Evolutionary conservation across 2,329 filamentous ascomycete species (phyloP).

Genomic region (Periconia macrospinosa): DNA sequence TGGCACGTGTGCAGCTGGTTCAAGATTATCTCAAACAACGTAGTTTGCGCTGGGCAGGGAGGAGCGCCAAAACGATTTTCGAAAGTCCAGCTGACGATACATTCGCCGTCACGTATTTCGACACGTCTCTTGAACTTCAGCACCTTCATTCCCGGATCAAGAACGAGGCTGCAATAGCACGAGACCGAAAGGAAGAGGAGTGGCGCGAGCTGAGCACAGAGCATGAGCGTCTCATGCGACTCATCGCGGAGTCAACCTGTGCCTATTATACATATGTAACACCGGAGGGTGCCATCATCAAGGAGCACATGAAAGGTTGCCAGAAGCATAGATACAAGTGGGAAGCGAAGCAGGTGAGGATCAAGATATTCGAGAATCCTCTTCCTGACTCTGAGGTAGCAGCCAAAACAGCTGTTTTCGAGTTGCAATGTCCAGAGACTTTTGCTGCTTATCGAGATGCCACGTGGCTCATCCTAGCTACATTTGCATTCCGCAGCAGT

Average conservation of each 20-base stretch:
- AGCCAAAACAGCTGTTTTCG: no score
- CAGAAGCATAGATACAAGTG: constrained; percentile 48
- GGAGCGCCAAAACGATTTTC: constrained; percentile 50
- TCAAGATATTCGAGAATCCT: constrained; percentile 43
- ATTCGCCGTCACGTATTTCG: constrained; percentile 53
- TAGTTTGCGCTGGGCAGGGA: constrained; percentile 13
- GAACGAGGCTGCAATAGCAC: constrained; percentile 24
- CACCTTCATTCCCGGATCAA: constrained; percentile 41
- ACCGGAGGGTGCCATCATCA: constrained; percentile 3
- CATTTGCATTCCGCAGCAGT: no score
- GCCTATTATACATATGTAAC: constrained; percentile 17
- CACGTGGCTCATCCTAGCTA: constrained; percentile 51
- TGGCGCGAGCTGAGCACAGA: constrained; percentile 37
- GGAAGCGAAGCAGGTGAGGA: constrained; percentile 44
- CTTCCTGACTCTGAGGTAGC: constrained; percentile 8
- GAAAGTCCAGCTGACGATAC: constrained; percentile 45
- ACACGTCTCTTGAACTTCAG: constrained; percentile 29
- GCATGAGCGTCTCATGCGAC: constrained; percentile 42
- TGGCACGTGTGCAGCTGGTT: constrained; percentile 55
- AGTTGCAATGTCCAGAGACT: constrained; percentile 16
- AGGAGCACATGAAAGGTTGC: constrained; percentile 39
- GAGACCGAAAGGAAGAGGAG: constrained; percentile 44
- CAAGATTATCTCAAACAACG: constrained; percentile 54
- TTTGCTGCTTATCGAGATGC: constrained; percentile 49
- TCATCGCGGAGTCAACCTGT: constrained; percentile 39